These are phyloP conservation scores for Thuidium tamariscinum DNA, from an alignment of 225 moss, liverwort and hornwort species.

Conservation along the genomic window DNA sequence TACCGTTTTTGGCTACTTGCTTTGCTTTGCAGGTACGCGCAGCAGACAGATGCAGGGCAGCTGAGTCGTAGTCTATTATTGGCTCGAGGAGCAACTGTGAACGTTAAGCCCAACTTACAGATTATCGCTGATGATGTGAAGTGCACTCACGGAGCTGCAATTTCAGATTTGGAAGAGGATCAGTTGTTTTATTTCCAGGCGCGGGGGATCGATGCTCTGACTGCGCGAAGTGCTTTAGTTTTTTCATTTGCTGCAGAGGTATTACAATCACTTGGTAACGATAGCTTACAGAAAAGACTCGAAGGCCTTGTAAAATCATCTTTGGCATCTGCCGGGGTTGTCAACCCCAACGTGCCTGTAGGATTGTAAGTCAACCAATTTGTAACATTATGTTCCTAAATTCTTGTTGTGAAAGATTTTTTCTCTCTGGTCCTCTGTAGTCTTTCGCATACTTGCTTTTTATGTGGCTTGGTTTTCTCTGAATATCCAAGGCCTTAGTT, in stretches of 20 bases:
- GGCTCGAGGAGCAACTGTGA: conserved; percentile 80
- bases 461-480: not conserved
- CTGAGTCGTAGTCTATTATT: conserved; percentile 76
- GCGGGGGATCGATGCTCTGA: conserved; percentile 75
- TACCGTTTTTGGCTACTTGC: not conserved
- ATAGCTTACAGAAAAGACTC: conserved; percentile 64
- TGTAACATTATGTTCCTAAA: not conserved
- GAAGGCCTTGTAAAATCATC: conserved; percentile 68
- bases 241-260: conserved; percentile 95
- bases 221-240: conserved; percentile 87
- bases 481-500: not conserved
- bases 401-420: not conserved
- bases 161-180: conserved; percentile 87
- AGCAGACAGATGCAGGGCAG: conserved; percentile 95
- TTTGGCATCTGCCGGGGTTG: conserved; percentile 59
- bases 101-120: conserved; percentile 93
- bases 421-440: not conserved
- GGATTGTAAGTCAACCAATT: conserved; percentile 21
- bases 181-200: conserved; percentile 91
- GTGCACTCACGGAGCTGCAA: conserved; percentile 31
- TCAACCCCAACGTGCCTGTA: conserved; percentile 55
- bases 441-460: not conserved
- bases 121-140: conserved; percentile 98
- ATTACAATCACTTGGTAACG: conserved; percentile 57
- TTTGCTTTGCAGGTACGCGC: conserved; percentile 57